Evolutionary conservation across 2,329 filamentous ascomycete genomes (phyloP).

Genomic region (Aureobasidium sp.): DNA sequence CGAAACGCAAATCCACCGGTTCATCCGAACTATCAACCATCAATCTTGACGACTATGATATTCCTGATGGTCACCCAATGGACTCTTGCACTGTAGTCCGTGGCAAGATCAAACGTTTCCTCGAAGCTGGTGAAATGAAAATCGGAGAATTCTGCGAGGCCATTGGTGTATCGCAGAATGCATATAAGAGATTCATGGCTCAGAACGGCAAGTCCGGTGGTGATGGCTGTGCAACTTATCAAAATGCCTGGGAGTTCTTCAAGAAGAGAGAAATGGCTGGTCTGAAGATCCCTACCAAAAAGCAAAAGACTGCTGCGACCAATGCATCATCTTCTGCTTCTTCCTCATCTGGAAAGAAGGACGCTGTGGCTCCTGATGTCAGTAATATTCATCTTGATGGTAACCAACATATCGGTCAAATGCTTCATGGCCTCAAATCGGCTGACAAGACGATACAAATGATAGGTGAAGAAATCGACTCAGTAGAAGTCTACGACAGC

Average conservation of each 20-base stretch:
- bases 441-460: neutral
- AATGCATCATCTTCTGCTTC: neutral
- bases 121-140: slow-evolving; percentile 40
- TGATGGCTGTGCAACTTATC: slow-evolving; percentile 23
- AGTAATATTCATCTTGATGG: slow-evolving; percentile 16
- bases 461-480: slow-evolving; percentile 39
- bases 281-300: slow-evolving; percentile 31
- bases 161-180: slow-evolving; percentile 30
- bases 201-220: slow-evolving; percentile 36
- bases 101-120: slow-evolving; percentile 35
- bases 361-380: slow-evolving; percentile 12
- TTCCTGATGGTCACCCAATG: neutral
- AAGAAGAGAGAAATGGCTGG: slow-evolving; percentile 45
- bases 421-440: neutral
- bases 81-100: slow-evolving; percentile 13
- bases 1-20: slow-evolving; percentile 11
- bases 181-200: slow-evolving; percentile 43
- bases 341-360: neutral
- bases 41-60: slow-evolving; percentile 9
- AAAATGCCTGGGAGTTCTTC: slow-evolving; percentile 36
- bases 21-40: neutral
- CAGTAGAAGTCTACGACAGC: slow-evolving; percentile 48
- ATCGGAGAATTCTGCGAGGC: slow-evolving; percentile 36
- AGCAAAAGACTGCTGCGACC: slow-evolving; percentile 32
- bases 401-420: neutral